phyloP scores from a whole-genome alignment of 202 grass and related monocot species.

The Panicum virgatum region DNA sequence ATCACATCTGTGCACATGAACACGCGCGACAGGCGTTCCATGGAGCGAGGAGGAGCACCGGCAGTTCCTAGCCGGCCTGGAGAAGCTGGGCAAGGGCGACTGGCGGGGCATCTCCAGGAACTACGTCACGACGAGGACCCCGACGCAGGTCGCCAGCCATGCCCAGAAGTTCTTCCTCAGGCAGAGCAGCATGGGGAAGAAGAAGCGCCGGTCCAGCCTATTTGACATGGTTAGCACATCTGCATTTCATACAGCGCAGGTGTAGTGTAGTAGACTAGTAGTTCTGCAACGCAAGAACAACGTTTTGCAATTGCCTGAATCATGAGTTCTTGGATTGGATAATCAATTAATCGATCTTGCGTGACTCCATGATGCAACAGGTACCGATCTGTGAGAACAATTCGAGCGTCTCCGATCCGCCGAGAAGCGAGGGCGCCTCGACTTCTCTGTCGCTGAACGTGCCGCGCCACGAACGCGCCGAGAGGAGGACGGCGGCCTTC shows the following conservation, averaged over 20 bases:
- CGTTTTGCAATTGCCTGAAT: too few species aligned
- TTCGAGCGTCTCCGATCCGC: slow-evolving; percentile 2
- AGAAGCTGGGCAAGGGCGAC: slow-evolving; percentile 89
- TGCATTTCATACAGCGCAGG: too few species aligned
- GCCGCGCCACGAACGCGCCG: slow-evolving; percentile 3
- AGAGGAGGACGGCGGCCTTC: slow-evolving; percentile 25
- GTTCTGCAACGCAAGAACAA: too few species aligned
- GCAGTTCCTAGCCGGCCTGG: slow-evolving; percentile 73
- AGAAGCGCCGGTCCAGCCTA: slow-evolving; percentile 84
- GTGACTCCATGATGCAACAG: slow-evolving; percentile 19
- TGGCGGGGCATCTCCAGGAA: slow-evolving; percentile 89
- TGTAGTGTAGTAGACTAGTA: too few species aligned
- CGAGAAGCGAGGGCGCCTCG: slow-evolving; percentile 12
- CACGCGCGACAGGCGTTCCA: slow-evolving; percentile 63
- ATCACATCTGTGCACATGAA: background rate
- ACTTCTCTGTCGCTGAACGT: slow-evolving; percentile 34
- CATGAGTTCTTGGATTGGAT: background rate
- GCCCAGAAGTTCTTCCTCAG: slow-evolving; percentile 95
- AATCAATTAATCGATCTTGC: background rate
- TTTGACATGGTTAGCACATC: slow-evolving; percentile 49
- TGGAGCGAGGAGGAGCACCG: slow-evolving; percentile 94
- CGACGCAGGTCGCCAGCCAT: slow-evolving; percentile 93
- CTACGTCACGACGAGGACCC: slow-evolving; percentile 81
- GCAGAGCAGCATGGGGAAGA: slow-evolving; percentile 73
- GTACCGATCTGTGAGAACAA: slow-evolving; percentile 49